Percentiles rank a stretch among this genome's conserved stretches.
Evolutionary conservation across 495 filamentous ascomycete genomes (phyloP).

Genomic region (Aspergillus mulundensis): DNA sequence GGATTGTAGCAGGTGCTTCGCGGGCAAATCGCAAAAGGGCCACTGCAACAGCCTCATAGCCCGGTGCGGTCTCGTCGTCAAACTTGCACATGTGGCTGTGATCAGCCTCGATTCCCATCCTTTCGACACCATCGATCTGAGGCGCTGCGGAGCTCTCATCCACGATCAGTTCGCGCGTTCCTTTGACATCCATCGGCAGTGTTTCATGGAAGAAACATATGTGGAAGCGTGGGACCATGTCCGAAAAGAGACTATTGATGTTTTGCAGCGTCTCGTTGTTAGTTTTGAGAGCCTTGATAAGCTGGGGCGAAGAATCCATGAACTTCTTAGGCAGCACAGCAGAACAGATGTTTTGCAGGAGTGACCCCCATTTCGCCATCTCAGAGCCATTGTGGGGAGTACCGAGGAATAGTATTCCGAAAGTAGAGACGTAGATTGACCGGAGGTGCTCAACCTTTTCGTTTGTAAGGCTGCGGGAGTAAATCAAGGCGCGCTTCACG

Average conservation of each 20-base stretch:
- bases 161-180: constrained; percentile 60
- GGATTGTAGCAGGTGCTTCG: constrained; percentile 54
- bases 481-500: constrained; percentile 67
- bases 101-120: constrained; percentile 75
- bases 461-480: constrained; percentile 59
- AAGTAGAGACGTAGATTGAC: constrained; percentile 78
- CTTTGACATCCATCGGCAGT: constrained; percentile 60
- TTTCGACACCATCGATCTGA: constrained; percentile 66
- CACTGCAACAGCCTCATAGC: constrained; percentile 69
- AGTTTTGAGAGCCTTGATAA: constrained; percentile 67
- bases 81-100: constrained; percentile 91
- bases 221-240: constrained; percentile 67
- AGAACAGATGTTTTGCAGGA: constrained; percentile 69
- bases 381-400: constrained; percentile 83
- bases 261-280: constrained; percentile 79
- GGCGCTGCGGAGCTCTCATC: constrained; percentile 73
- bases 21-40: constrained; percentile 66
- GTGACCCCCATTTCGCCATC: constrained; percentile 69
- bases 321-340: constrained; percentile 66
- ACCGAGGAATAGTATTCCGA: constrained; percentile 79
- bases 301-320: constrained; percentile 64
- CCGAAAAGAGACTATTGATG: constrained; percentile 73
- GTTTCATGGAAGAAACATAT: constrained; percentile 73
- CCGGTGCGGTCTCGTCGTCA: constrained; percentile 64
- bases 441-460: constrained; percentile 69